Conservation (phyloP, 768 basidiomycete species). For the Leccinum subtestaceum region DNA sequence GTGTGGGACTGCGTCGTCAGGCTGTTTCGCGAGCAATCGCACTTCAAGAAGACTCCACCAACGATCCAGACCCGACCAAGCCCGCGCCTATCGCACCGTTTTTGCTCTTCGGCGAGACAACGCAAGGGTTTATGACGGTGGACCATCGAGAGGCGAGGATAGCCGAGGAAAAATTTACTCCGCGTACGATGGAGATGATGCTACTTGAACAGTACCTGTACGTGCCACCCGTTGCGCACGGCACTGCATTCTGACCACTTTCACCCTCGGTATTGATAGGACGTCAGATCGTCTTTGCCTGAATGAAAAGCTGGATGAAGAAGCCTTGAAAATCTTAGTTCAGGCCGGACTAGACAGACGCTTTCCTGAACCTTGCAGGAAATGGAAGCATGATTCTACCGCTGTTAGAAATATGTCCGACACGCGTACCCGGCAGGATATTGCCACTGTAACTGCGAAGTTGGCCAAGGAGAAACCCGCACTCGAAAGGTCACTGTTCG, state of each 20-base stretch:
- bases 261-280: conserved; percentile 10
- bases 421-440: neutral
- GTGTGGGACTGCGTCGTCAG: neutral
- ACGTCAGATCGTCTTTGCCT: conserved; percentile 23
- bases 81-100: conserved; percentile 18
- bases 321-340: conserved; percentile 28
- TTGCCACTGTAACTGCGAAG: neutral
- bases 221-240: neutral
- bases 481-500: conserved; percentile 21
- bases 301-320: conserved; percentile 21
- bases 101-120: conserved; percentile 40
- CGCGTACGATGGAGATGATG: neutral
- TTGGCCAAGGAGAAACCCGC: conserved; percentile 5
- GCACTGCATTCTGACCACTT: neutral
- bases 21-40: conserved; percentile 12
- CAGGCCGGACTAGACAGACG: conserved; percentile 28
- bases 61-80: conserved; percentile 6
- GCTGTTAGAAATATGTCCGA: conserved; percentile 1
- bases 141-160: conserved; percentile 18
- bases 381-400: conserved; percentile 21
- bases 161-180: neutral
- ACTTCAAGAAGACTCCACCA: conserved; percentile 5
- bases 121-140: conserved; percentile 40
- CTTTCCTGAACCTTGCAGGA: conserved; percentile 19
- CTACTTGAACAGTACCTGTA: conserved; percentile 23